phyloP scores from a whole-genome alignment of 2,329 filamentous ascomycete species.

The Ilyonectria robusta region DNA sequence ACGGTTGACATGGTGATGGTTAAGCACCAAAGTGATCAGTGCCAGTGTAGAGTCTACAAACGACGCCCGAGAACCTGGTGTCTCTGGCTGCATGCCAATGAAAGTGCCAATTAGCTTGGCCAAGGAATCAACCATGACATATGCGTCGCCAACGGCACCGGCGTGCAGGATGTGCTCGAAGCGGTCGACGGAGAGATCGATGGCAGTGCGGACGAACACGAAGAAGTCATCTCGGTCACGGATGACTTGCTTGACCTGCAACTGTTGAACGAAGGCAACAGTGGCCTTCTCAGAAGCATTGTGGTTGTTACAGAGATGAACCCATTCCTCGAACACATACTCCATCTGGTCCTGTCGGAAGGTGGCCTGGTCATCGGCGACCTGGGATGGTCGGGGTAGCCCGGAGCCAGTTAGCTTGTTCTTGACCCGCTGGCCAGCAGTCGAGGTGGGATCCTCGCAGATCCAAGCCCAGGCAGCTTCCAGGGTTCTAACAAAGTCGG shows the following conservation, averaged over 20 bases:
- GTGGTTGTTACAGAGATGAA: conserved; percentile 84
- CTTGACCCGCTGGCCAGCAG: conserved; percentile 79
- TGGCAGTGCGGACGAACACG: conserved; percentile 83
- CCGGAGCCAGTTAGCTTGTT: conserved; percentile 66
- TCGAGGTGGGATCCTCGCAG: conserved; percentile 76
- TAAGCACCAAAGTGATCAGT: conserved; percentile 84
- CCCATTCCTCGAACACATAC: conserved; percentile 97
- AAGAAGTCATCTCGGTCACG: conserved; percentile 82
- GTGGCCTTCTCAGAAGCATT: conserved; percentile 80
- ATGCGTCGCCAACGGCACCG: conserved; percentile 71
- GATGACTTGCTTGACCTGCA: conserved; percentile 82
- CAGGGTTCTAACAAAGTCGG: conserved; percentile 88
- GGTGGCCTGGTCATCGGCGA: conserved; percentile 64
- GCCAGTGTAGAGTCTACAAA: conserved; percentile 85
- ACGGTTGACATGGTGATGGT: conserved; percentile 85
- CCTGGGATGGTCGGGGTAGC: conserved; percentile 56
- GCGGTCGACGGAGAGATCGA: conserved; percentile 83
- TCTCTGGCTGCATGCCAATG: conserved; percentile 78
- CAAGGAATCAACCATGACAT: conserved; percentile 81
- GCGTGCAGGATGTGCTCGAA: conserved; percentile 81
- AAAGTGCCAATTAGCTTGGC: conserved; percentile 85
- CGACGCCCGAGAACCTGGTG: conserved; percentile 73
- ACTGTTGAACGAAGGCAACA: conserved; percentile 85
- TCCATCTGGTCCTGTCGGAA: conserved; percentile 87
- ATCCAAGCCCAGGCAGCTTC: conserved; percentile 88